Percentiles rank a stretch among this genome's conserved stretches.
These are phyloP conservation scores for Athelia sp. DNA, from an alignment of 1,284 basidiomycete genomes.

Conservation along the genomic window DNA sequence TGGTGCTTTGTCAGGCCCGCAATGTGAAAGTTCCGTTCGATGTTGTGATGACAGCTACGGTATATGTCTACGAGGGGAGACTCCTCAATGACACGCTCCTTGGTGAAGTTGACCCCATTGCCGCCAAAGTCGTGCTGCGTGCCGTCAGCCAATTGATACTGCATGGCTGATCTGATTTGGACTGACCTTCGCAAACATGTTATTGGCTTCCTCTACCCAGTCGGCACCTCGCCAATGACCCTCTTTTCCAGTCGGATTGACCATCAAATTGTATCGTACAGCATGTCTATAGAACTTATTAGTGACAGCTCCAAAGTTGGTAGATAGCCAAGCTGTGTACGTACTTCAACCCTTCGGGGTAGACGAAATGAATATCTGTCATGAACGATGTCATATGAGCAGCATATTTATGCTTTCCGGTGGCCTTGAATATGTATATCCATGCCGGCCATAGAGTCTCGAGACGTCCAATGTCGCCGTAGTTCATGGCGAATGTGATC, in stretches of 20 bases:
- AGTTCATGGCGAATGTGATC: constrained; percentile 23
- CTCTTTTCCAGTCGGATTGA: too few species aligned
- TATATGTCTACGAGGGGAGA: constrained; percentile 16
- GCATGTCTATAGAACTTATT: too few species aligned
- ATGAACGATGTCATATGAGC: constrained; percentile 18
- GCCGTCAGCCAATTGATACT: too few species aligned
- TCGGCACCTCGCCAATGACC: too few species aligned
- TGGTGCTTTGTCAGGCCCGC: constrained; percentile 10
- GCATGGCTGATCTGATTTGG: neutral
- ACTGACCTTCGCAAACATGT: too few species aligned
- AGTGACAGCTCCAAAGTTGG: neutral
- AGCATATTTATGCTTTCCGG: constrained; percentile 32
- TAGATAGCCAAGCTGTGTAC: constrained; percentile 1
- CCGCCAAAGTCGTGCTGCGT: constrained; percentile 11
- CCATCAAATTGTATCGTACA: too few species aligned
- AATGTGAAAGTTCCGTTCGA: constrained; percentile 17
- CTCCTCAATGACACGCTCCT: constrained; percentile 13
- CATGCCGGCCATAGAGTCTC: constrained; percentile 23
- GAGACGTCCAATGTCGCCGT: constrained; percentile 30
- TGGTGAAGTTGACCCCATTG: constrained; percentile 11
- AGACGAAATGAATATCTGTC: constrained; percentile 22
- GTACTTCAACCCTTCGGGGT: constrained; percentile 21
- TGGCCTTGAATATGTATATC: constrained; percentile 23
- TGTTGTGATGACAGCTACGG: constrained; percentile 7
- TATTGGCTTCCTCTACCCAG: too few species aligned